phyloP scores from a whole-genome alignment of 2,329 filamentous ascomycete species.

The Fusarium kyushuense region DNA sequence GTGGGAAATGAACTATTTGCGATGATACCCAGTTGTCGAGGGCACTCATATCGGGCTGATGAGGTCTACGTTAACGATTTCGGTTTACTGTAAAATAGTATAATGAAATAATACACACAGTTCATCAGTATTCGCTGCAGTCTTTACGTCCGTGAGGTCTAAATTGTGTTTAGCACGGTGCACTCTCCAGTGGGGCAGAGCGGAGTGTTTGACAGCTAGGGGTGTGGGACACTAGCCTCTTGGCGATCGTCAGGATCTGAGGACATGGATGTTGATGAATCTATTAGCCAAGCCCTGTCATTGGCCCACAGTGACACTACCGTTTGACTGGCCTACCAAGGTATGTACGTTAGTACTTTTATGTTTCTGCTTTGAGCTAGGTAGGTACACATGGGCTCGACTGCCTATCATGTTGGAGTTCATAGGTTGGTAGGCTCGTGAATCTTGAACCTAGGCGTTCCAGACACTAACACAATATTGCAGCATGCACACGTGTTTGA shows the following conservation, averaged over 20 bases:
- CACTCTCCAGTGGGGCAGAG: background rate
- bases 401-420: background rate
- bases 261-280: background rate
- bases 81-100: background rate
- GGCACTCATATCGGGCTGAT: background rate
- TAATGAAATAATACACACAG: background rate
- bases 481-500: background rate
- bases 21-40: conserved; percentile 6
- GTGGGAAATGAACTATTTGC: background rate
- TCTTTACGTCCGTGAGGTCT: conserved; percentile 3
- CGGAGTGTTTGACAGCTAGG: background rate
- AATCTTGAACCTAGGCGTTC: background rate
- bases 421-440: background rate
- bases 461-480: background rate
- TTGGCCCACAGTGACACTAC: background rate
- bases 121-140: background rate
- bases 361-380: no score
- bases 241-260: conserved; percentile 6
- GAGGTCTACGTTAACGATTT: background rate
- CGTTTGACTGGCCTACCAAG: no score
- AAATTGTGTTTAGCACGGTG: conserved; percentile 17
- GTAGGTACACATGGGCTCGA: no score
- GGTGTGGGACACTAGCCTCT: conserved; percentile 12
- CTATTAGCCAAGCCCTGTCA: background rate
- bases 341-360: no score